Evolutionary conservation across 805 yeast genomes (phyloP).

Genomic region (Candida corydali): DNA sequence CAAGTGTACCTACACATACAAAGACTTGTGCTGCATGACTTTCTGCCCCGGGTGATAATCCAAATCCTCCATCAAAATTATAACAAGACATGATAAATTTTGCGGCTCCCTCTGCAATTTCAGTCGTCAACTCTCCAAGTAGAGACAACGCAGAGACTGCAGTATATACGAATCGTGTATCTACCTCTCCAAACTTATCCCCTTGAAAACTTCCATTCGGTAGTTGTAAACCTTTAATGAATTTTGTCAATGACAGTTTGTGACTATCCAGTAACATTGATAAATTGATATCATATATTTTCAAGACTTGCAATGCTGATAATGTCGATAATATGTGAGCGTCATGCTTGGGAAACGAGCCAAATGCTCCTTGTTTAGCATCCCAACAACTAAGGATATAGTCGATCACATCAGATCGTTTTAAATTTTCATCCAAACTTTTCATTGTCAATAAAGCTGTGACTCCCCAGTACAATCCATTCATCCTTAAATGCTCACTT

Average conservation of each 20-base stretch:
- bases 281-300: constrained; percentile 46
- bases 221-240: constrained; percentile 42
- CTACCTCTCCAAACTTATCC: constrained; percentile 88
- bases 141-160: constrained; percentile 73
- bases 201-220: constrained; percentile 80
- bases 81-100: constrained; percentile 64
- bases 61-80: constrained; percentile 96
- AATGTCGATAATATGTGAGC: constrained; percentile 81
- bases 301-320: constrained; percentile 79
- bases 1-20: constrained; percentile 78
- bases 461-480: constrained; percentile 95
- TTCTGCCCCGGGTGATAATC: constrained; percentile 91
- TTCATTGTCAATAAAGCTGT: constrained; percentile 66
- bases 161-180: constrained; percentile 84
- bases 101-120: constrained; percentile 58
- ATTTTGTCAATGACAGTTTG: constrained; percentile 36
- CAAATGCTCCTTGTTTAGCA: constrained; percentile 69
- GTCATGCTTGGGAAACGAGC: constrained; percentile 86
- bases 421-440: constrained; percentile 46
- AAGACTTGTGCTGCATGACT: constrained; percentile 91
- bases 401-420: constrained; percentile 57
- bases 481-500: constrained; percentile 83
- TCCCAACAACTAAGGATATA: constrained; percentile 70
- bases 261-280: constrained; percentile 17
- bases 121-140: constrained; percentile 56